These are phyloP conservation scores for Oleoguttula mirabilis DNA, from an alignment of 495 filamentous ascomycete species.

Conservation along the genomic window DNA sequence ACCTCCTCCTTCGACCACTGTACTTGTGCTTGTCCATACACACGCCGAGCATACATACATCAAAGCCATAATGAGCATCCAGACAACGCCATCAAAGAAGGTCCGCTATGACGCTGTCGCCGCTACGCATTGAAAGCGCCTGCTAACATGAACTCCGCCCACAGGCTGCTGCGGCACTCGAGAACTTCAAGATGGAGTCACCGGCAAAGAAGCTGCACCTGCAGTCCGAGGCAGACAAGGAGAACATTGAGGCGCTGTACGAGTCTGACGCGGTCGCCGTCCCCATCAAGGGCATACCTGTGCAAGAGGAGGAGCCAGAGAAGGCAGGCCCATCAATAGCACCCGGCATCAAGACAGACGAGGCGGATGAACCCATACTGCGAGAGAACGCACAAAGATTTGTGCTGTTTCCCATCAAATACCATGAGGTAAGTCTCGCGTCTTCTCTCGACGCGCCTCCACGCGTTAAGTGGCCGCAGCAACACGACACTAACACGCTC, in stretches of 20 bases:
- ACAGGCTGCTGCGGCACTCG: conserved; percentile 19
- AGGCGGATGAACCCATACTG: conserved; percentile 79
- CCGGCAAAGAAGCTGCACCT: conserved; percentile 84
- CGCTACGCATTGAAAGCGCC: background rate
- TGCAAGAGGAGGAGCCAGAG: conserved; percentile 41
- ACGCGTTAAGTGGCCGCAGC: conserved; percentile 56
- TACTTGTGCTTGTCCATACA: background rate
- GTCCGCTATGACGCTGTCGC: conserved; percentile 14
- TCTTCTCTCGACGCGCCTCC: conserved; percentile 26
- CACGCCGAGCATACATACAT: background rate
- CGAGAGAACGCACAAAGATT: conserved; percentile 95
- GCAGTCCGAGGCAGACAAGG: conserved; percentile 52
- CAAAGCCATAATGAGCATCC: conserved; percentile 18
- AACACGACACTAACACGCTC: no score
- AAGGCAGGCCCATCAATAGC: conserved; percentile 24
- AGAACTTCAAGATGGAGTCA: conserved; percentile 87
- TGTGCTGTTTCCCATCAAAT: conserved; percentile 97
- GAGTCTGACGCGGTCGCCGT: conserved; percentile 45
- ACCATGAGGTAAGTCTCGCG: conserved; percentile 76
- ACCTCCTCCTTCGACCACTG: background rate
- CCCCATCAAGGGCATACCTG: conserved; percentile 42
- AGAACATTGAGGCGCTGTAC: conserved; percentile 46
- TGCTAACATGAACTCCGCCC: conserved; percentile 1
- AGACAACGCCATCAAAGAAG: conserved; percentile 25
- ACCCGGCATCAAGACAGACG: conserved; percentile 50